Conservation (phyloP, 2,329 filamentous ascomycete species). For the Diaporthe batatas region DNA sequence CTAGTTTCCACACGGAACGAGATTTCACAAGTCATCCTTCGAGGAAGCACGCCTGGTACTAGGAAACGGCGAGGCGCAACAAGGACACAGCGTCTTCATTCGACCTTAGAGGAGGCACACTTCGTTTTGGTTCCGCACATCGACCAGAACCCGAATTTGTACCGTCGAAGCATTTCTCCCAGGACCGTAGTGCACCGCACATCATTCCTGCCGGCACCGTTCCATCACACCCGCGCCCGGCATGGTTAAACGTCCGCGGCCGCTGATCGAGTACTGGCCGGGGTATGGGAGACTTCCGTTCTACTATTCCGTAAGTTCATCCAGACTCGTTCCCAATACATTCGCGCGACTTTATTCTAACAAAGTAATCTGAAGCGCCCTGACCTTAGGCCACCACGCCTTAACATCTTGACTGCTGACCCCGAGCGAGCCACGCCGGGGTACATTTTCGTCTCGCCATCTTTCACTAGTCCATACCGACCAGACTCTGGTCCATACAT, state of each 20-base stretch:
- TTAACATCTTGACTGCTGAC: conserved; percentile 30
- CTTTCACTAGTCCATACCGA: conserved; percentile 24
- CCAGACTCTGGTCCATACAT: conserved; percentile 39
- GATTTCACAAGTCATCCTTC: too few species aligned
- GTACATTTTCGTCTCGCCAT: conserved; percentile 27
- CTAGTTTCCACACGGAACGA: neutral
- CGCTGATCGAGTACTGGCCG: conserved; percentile 24
- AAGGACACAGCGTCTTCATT: neutral
- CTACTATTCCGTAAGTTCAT: conserved; percentile 37
- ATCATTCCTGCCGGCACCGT: neutral
- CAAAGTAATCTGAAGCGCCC: conserved; percentile 17
- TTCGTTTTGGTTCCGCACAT: neutral
- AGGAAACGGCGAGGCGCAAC: too few species aligned
- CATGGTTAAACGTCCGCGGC: conserved; percentile 30
- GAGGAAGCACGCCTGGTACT: neutral
- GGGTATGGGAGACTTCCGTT: conserved; percentile 34
- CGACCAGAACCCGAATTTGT: neutral
- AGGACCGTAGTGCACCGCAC: neutral
- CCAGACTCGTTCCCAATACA: neutral
- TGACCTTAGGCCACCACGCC: conserved; percentile 35
- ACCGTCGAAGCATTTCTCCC: neutral
- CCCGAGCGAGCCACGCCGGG: conserved; percentile 28
- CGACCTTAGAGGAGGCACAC: neutral
- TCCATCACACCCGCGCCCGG: conserved; percentile 9
- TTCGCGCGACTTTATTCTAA: neutral